These are phyloP conservation scores for Nicotiana tomentosiformis DNA, from an alignment of 257 asterid genomes.

Conservation along the genomic window DNA sequence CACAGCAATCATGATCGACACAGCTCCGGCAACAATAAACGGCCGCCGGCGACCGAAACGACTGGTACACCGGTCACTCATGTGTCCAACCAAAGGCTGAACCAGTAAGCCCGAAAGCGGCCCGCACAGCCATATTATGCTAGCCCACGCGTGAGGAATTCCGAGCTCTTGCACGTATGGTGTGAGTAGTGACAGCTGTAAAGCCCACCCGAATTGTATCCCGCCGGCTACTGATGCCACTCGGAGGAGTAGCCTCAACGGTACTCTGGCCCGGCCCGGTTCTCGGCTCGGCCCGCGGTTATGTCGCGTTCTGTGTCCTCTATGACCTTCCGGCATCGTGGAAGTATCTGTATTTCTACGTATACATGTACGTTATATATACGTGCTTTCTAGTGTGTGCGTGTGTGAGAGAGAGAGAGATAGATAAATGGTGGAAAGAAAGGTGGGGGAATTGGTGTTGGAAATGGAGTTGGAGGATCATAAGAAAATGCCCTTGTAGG, in stretches of 20 bases:
- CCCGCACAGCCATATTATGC: constrained; percentile 87
- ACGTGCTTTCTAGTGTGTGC: too few relatives aligned
- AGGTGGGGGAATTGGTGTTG: too few relatives aligned
- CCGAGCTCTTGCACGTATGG: constrained; percentile 92
- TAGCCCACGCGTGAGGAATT: constrained; percentile 81
- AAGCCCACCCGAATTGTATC: constrained; percentile 95
- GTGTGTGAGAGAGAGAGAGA: too few relatives aligned
- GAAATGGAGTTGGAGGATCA: too few relatives aligned
- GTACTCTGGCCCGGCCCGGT: constrained; percentile 26
- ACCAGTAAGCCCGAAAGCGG: constrained; percentile 79
- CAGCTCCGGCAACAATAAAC: constrained; percentile 61
- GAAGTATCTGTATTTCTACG: too few relatives aligned
- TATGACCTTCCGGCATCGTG: constrained; percentile 20
- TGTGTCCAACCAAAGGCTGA: constrained; percentile 73
- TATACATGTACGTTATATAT: too few relatives aligned
- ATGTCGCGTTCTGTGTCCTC: constrained; percentile 18
- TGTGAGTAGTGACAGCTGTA: constrained; percentile 62
- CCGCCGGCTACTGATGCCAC: constrained; percentile 83
- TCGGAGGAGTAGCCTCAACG: constrained; percentile 55
- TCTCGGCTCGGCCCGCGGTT: constrained; percentile 17
- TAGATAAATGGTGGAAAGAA: too few relatives aligned
- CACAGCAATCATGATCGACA: constrained; percentile 58
- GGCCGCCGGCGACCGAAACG: constrained; percentile 85
- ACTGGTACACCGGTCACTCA: constrained; percentile 67
- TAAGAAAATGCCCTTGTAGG: too few relatives aligned